Base-by-base conservation (phyloP, 768 basidiomycete genomes). In the Serpula lacrymans region DNA sequence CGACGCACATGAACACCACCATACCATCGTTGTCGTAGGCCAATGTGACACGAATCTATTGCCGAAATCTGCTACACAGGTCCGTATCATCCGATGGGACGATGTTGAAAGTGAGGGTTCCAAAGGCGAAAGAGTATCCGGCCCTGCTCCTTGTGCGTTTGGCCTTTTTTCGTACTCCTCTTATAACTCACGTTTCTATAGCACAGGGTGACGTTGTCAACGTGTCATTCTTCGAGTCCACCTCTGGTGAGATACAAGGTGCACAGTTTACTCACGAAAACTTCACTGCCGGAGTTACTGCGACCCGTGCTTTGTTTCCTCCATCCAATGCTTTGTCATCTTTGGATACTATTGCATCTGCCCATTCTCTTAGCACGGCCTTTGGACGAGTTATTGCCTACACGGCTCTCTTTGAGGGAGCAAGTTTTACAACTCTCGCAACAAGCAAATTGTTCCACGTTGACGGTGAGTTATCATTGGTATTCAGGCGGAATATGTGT, bases 231-330 rank as follows among this genome's bases (percentile, higher is more conserved):
- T 83, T 73, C 49, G 65, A 71, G 49, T 68, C 70, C 1, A 51
- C 71, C 14, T 63, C 70, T 14, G 77, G 83, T 24, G 67, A 71
- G 27, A 56, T 84, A 6, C 75, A 74, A 41, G 83, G 75, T 17
- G 75, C 74, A 6, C 80, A 81, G 44, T 64, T 93, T 23, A 88
- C 88, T 0, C 88, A 92, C 57, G 75, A 86, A 58, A 92, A 91
- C 48, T 56, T 95, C 43, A 94, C 90, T 2, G 88, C 93, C 3
- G 93, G 89, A 24, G 84, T 93, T n/a, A 80, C 89, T 0, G 86
- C 85, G 3, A 68, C 80, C 17, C 81, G 86, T 25, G 77, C 81
- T 4, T 57, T 93, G 16, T 78, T 95, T 50, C 91, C 93, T 2
- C 67, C 80, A 8, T 76, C 85, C 17, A 78, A 80, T 51, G 68